Conservation (phyloP, 202 grass and related monocot genomes). For the Bolboschoenoplectus hybrid region DNA sequence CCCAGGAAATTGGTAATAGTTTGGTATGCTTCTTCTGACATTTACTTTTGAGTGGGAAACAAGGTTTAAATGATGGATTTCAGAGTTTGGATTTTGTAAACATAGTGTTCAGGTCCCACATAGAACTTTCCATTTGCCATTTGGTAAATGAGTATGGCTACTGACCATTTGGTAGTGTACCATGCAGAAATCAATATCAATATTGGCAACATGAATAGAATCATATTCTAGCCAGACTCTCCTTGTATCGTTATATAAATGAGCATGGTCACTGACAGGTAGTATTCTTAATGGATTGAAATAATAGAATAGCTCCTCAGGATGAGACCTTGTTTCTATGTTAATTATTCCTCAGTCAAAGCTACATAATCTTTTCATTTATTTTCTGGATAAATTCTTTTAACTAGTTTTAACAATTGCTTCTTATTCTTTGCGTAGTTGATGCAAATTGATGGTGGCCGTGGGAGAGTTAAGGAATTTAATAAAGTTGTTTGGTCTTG, state of each 20-base stretch:
- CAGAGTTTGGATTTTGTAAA: background rate
- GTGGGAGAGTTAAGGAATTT: conserved; percentile 42
- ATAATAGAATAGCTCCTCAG: background rate
- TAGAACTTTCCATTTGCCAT: background rate
- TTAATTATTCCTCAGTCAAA: conserved; percentile 11
- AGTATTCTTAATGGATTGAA: conserved; percentile 1
- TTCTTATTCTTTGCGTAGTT: conserved; percentile 34
- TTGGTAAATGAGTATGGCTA: background rate
- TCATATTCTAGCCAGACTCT: conserved; percentile 5
- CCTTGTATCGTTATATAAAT: conserved; percentile 5
- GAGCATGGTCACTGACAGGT: background rate
- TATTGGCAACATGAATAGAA: background rate
- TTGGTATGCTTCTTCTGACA: conserved; percentile 54
- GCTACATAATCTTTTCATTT: conserved; percentile 14
- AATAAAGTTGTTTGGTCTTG: conserved; percentile 47
- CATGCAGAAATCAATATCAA: background rate
- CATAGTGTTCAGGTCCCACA: background rate
- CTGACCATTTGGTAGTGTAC: too few relatives aligned
- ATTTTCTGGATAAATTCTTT: background rate
- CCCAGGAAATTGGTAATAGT: conserved; percentile 52
- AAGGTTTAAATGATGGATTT: background rate
- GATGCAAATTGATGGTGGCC: conserved; percentile 36
- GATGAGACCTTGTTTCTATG: background rate
- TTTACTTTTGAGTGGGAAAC: background rate
- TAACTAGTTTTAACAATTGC: background rate